Base-by-base conservation (phyloP, 306 rosid genomes). In the Casuarina cunninghamiana region DNA sequence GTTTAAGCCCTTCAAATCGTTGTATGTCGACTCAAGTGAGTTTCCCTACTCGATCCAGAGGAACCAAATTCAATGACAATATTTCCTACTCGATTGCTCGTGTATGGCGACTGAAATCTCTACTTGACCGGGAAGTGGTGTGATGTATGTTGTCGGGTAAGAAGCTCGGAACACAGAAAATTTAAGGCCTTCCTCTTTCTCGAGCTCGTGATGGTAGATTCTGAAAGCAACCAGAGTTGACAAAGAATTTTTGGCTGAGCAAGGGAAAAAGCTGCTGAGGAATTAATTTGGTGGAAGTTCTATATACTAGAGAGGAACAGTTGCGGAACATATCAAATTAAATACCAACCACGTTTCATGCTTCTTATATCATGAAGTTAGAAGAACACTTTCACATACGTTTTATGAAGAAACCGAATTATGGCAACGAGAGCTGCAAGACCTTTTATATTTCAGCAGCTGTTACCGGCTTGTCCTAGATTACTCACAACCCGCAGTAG, bases 21-120 rank as follows among this genome's bases (percentile, higher is more conserved):
- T 32, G 35, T 19, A 49, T 39, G 32, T 51, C 66, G 60, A 72
- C 55, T 68, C 46, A 69, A 42, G 57, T 69, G 42, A 69, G 75
- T 74, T 81, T 9, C 38, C 54, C 62, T 53, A 32, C 69, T 69
- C 21, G 72, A 50, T 37, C 48, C 17, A 15, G 15, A 66, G 50
- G 53, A 41, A 37, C 16, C 8, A 38, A 37, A 44, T 53, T 51
- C 21, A 42, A 49, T 51, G 43, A 12, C 69, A 53, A 19, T 68
- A 5, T 9, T 54, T 69, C 72, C 45, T 21, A 39, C 62, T 49
- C 53, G 53, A 71, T 71, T 69, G 66, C 44, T 10, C 4, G 8
- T 62, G 16, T 44, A 21, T 38, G 9, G 43, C 17, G 35, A 53
- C 42, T 72, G 48, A 57, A 49, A 57, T 53, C 21, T 17, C 0